These are phyloP conservation scores for Nitzschia inconspicua DNA, from an alignment of 108 stramenopile species.

Conservation along the genomic window DNA sequence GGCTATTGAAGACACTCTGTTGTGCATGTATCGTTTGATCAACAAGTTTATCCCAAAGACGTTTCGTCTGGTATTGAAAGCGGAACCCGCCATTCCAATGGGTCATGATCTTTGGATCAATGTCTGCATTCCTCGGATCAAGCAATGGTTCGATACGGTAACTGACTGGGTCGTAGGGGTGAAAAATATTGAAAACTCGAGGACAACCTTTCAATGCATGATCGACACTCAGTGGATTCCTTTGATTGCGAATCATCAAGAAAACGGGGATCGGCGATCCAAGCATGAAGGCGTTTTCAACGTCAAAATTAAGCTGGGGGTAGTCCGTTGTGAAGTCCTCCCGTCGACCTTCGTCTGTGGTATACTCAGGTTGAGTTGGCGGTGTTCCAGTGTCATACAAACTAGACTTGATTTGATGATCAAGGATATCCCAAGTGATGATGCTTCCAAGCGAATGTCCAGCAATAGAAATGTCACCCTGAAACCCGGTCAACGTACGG, in stretches of 20 bases:
- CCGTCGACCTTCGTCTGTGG: not conserved
- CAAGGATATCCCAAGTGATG: slow-evolving; percentile 66
- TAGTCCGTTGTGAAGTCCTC: slow-evolving; percentile 14
- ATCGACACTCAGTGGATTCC: slow-evolving; percentile 31
- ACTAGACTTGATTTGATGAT: slow-evolving; percentile 26
- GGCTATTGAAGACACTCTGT: slow-evolving; percentile 40
- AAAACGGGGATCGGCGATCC: slow-evolving; percentile 73
- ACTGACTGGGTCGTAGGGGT: slow-evolving; percentile 72
- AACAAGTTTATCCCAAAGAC: slow-evolving; percentile 46
- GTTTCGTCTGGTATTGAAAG: slow-evolving; percentile 80
- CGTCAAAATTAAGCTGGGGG: slow-evolving; percentile 54
- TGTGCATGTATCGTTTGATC: slow-evolving; percentile 44
- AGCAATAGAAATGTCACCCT: slow-evolving; percentile 48
- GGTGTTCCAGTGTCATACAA: no score
- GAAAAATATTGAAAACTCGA: slow-evolving; percentile 78
- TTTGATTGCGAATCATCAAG: slow-evolving; percentile 66
- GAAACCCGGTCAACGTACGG: slow-evolving; percentile 37
- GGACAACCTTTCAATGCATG: slow-evolving; percentile 49
- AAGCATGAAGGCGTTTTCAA: slow-evolving; percentile 50
- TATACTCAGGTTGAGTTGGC: not conserved
- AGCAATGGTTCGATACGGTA: slow-evolving; percentile 81
- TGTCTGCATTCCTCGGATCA: slow-evolving; percentile 31
- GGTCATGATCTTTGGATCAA: slow-evolving; percentile 65
- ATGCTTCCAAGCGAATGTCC: slow-evolving; percentile 61
- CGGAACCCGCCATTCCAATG: slow-evolving; percentile 84